Conservation (phyloP, 768 basidiomycete species). For the Trametes elegans region DNA sequence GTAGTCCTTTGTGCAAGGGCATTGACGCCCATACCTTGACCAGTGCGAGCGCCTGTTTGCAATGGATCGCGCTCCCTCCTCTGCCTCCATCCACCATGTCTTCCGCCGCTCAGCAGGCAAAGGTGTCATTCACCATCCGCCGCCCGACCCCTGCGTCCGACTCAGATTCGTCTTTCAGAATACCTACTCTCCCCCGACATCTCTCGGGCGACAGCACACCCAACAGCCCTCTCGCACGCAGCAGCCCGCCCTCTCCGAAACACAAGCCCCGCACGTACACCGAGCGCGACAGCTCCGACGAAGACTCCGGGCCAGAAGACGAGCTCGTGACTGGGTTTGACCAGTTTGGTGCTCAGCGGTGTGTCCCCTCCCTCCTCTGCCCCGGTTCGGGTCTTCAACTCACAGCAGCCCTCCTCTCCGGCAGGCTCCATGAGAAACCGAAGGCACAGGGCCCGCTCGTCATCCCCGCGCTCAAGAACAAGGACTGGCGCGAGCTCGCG, state of each 20-base stretch:
- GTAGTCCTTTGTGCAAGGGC: background rate
- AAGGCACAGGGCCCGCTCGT: slow-evolving; percentile 65
- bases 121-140: slow-evolving; percentile 81
- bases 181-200: slow-evolving; percentile 61
- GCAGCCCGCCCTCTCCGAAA: slow-evolving; percentile 45
- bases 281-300: slow-evolving; percentile 52
- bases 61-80: no score
- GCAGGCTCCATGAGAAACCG: slow-evolving; percentile 45
- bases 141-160: slow-evolving; percentile 72
- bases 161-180: slow-evolving; percentile 46
- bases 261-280: slow-evolving; percentile 29
- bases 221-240: slow-evolving; percentile 56
- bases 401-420: slow-evolving; percentile 51
- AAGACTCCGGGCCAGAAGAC: slow-evolving; percentile 53
- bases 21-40: background rate
- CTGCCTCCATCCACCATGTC: slow-evolving; percentile 16
- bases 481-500: slow-evolving; percentile 86
- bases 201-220: slow-evolving; percentile 41
- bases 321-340: slow-evolving; percentile 74
- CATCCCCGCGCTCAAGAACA: slow-evolving; percentile 83
- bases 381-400: slow-evolving; percentile 59
- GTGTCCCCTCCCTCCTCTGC: slow-evolving; percentile 43
- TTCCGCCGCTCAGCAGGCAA: slow-evolving; percentile 33
- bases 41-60: background rate
- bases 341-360: slow-evolving; percentile 80